Conservation (phyloP, 805 yeast genomes). For the Candida tammaniensis region DNA sequence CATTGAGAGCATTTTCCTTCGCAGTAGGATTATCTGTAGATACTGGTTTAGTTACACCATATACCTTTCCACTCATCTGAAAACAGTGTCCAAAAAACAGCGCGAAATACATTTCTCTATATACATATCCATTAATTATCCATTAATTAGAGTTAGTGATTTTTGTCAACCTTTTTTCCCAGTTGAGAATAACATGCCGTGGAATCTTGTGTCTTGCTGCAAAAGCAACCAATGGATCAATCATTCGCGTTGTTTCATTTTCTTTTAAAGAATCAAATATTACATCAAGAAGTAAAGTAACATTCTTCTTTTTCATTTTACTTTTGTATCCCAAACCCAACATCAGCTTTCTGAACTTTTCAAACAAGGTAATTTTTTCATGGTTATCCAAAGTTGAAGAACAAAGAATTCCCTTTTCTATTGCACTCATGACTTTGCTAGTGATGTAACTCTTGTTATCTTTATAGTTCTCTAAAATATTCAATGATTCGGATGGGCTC, state of each 20-base stretch:
- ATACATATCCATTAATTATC: not conserved
- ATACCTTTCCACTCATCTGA: constrained; percentile 20
- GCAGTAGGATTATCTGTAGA: constrained; percentile 84
- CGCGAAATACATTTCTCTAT: not conserved
- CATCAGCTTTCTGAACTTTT: constrained; percentile 9
- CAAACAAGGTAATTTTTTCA: constrained; percentile 16
- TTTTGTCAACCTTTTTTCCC: constrained; percentile 3
- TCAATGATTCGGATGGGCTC: constrained; percentile 24
- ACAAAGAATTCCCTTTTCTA: constrained; percentile 27
- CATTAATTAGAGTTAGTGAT: not conserved
- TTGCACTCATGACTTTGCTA: constrained; percentile 10
- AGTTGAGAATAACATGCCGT: constrained; percentile 1
- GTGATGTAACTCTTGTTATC: constrained; percentile 19
- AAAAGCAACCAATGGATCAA: constrained; percentile 1
- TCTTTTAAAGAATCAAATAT: constrained; percentile 6
- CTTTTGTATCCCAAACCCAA: constrained; percentile 15
- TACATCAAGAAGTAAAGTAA: constrained; percentile 13
- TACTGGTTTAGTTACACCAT: constrained; percentile 80
- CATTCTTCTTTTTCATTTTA: constrained; percentile 10
- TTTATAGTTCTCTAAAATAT: constrained; percentile 21
- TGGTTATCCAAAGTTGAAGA: constrained; percentile 14
- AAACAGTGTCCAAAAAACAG: not conserved
- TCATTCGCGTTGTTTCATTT: not conserved
- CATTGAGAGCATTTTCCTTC: constrained; percentile 74
- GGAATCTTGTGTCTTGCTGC: constrained; percentile 3